phyloP scores from a whole-genome alignment of 306 rosid species.

The Malus sieversii region DNA sequence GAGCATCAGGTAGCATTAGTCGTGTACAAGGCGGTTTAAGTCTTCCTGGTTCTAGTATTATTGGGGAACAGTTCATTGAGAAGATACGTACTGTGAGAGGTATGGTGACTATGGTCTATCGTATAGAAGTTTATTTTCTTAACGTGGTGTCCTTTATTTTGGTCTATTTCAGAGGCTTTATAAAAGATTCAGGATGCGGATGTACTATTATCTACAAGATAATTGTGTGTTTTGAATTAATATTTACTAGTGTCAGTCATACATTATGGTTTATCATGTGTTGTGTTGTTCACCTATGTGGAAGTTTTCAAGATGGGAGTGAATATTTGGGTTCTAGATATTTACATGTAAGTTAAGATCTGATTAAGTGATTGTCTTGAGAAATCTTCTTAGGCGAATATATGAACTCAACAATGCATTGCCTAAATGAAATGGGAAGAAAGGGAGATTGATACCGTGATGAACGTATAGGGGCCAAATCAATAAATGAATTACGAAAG shows the following conservation, averaged over 20 bases:
- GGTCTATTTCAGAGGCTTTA: neutral
- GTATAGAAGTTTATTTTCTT: constrained; percentile 11
- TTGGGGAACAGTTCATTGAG: constrained; percentile 82
- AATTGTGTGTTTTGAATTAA: neutral
- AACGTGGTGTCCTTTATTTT: neutral
- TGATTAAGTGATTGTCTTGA: neutral
- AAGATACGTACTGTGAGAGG: constrained; percentile 86
- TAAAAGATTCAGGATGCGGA: neutral
- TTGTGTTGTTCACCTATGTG: too few relatives aligned
- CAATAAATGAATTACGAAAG: too few relatives aligned
- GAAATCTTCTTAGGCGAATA: neutral
- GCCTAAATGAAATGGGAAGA: too few relatives aligned
- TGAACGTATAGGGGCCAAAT: too few relatives aligned
- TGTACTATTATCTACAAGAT: neutral
- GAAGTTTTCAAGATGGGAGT: too few relatives aligned
- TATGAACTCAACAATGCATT: neutral
- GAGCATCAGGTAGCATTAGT: constrained; percentile 92
- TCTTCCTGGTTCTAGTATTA: constrained; percentile 52
- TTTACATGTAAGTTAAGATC: neutral
- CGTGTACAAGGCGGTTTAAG: constrained; percentile 52
- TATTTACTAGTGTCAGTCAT: neutral
- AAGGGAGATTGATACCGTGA: too few relatives aligned
- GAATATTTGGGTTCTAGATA: neutral
- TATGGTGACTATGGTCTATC: constrained; percentile 18
- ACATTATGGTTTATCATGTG: neutral